These are phyloP conservation scores for Pachysandra terminalis DNA, from an alignment of 164 flowering plant genomes.

Conservation along the genomic window DNA sequence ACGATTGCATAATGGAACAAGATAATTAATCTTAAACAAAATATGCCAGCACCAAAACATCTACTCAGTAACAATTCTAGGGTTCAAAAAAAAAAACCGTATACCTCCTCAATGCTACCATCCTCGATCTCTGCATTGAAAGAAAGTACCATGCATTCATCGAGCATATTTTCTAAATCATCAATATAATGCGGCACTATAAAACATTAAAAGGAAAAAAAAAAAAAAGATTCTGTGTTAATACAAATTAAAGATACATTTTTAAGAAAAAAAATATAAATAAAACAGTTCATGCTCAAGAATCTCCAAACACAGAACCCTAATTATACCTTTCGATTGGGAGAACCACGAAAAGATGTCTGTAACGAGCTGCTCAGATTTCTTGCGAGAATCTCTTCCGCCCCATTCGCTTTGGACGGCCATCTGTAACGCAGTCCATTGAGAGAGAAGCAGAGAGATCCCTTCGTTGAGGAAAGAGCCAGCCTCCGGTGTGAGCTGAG, in stretches of 20 bases:
- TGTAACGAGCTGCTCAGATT: slow-evolving; percentile 24
- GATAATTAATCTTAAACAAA: no score
- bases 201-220: neutral
- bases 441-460: slow-evolving; percentile 20
- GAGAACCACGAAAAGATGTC: slow-evolving; percentile 29
- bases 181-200: slow-evolving; percentile 30
- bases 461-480: slow-evolving; percentile 15
- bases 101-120: slow-evolving; percentile 48
- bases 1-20: no score
- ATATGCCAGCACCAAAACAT: neutral
- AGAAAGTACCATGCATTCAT: slow-evolving; percentile 30
- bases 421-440: slow-evolving; percentile 43
- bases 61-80: no score
- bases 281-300: neutral
- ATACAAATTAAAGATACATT: neutral
- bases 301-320: neutral
- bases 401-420: slow-evolving; percentile 48
- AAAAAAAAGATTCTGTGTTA: neutral
- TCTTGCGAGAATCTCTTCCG: slow-evolving; percentile 34
- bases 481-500: slow-evolving; percentile 13
- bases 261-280: neutral
- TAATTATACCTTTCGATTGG: slow-evolving; percentile 25
- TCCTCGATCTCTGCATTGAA: slow-evolving; percentile 40
- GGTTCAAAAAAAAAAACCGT: no score
- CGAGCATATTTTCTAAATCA: slow-evolving; percentile 36